phyloP scores from a whole-genome alignment of 2,329 filamentous ascomycete genomes.

The Tolypocladium paradoxum region DNA sequence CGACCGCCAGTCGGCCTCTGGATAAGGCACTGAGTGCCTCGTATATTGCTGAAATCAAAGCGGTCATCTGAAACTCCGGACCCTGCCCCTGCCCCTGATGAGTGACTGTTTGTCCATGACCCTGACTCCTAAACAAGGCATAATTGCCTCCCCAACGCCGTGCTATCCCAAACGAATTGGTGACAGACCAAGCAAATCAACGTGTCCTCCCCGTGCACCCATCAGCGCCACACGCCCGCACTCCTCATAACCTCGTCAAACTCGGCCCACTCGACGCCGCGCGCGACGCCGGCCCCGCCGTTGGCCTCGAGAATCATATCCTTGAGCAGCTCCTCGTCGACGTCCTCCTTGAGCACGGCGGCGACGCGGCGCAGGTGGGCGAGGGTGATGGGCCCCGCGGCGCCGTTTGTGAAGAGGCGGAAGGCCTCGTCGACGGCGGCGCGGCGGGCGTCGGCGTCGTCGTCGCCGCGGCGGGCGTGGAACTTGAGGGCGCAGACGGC shows the following conservation, averaged over 20 bases:
- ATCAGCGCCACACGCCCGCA: slow-evolving; percentile 73
- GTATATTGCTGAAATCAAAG: background rate
- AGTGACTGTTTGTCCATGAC: background rate
- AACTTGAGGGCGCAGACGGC: slow-evolving; percentile 82
- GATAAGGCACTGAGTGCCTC: background rate
- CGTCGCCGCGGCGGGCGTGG: slow-evolving; percentile 46
- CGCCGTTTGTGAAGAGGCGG: slow-evolving; percentile 58
- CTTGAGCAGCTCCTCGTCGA: slow-evolving; percentile 70
- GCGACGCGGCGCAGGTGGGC: slow-evolving; percentile 70
- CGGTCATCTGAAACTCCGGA: background rate
- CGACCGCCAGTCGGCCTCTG: background rate
- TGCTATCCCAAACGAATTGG: slow-evolving; percentile 1
- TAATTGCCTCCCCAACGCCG: slow-evolving; percentile 2
- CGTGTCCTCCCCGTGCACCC: background rate
- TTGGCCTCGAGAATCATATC: slow-evolving; percentile 97
- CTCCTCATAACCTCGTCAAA: slow-evolving; percentile 79
- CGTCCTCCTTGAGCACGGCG: slow-evolving; percentile 70
- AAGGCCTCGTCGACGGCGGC: slow-evolving; percentile 75
- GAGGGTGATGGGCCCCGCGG: slow-evolving; percentile 57
- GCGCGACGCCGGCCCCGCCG: slow-evolving; percentile 59
- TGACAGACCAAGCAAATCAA: background rate
- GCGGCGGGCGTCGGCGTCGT: slow-evolving; percentile 42
- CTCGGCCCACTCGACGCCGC: slow-evolving; percentile 65
- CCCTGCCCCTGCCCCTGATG: background rate
- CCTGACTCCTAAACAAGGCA: background rate